Conservation (phyloP, 345 rosid genomes). For the Durio zibethinus region DNA sequence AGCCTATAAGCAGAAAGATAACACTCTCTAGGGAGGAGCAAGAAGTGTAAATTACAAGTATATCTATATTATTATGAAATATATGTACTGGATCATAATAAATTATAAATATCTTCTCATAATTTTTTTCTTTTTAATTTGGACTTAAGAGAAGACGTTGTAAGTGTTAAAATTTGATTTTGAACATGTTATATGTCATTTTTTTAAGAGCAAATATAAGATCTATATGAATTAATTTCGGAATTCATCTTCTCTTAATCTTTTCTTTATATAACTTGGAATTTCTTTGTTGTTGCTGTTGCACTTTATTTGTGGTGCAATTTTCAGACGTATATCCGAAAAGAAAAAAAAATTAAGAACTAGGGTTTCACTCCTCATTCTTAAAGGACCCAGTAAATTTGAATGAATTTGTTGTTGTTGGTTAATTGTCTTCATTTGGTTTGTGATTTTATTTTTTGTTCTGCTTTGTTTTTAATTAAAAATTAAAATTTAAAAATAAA, state of each 20-base stretch:
- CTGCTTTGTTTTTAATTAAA: too few relatives aligned
- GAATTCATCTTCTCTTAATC: not conserved
- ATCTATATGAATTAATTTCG: too few relatives aligned
- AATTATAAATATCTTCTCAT: not conserved
- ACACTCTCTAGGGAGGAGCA: not conserved
- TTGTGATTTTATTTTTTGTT: too few relatives aligned
- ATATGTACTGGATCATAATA: constrained; percentile 2
- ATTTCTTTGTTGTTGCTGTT: not conserved
- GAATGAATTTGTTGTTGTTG: too few relatives aligned
- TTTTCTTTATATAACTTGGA: not conserved
- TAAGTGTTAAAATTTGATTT: too few relatives aligned
- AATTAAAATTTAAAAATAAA: too few relatives aligned
- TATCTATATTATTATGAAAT: constrained; percentile 1
- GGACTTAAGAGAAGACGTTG: too few relatives aligned
- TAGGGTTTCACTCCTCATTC: not conserved
- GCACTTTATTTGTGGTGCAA: not conserved
- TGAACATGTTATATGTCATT: too few relatives aligned
- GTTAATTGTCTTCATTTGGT: not conserved
- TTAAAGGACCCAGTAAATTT: not conserved
- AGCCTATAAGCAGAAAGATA: constrained; percentile 5
- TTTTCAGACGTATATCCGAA: not conserved
- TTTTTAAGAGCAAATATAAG: too few relatives aligned
- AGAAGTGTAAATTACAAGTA: constrained; percentile 23
- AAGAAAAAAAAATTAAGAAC: not conserved
- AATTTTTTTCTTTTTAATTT: too few relatives aligned